Evolutionary conservation across 2,329 filamentous ascomycete genomes (phyloP), one percentile per base, ranked within the genome.

Genomic region (Ophidiomyces ophidiicola): DNA sequence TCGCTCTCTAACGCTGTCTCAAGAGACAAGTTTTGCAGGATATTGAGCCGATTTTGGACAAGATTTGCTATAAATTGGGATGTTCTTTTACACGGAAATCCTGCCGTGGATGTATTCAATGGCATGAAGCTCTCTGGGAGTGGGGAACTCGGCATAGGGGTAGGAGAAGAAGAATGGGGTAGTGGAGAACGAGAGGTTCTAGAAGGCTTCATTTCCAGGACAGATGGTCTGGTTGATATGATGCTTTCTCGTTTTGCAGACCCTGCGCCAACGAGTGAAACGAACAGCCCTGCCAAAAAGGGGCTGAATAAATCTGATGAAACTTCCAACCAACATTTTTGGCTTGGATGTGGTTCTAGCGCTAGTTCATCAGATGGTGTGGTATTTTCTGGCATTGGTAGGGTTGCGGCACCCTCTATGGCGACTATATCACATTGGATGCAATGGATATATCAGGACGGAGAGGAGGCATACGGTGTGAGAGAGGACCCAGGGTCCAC

Each of bases 101-200:
- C 90, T 0, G 78, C 80, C 1, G 74, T 80, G 1, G 79, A 80
- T 46, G 69, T 93, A 4, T 86, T 85, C 52, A 76, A 80, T 7
- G 86, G 83, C 4, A 76, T 94, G 54, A 94, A 93, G 58, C 69
- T 98, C 21, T 84, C 87, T 8, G 83, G 81, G 5, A 86, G 84
- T 23, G 88, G 90, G 12, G 88, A 96, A 61, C 72, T 96, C 18
- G 90, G 90, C 11, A 75, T 94, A 32, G 90, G 90, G 0, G 90
- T 96, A 1, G 90, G 90, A 12, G 90, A 96, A 57, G 90, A 96
- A 63, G 84, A 94, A 40, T 80, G 86, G 57, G 88, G 88, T 3
- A 94, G 88, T 55, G 86, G 86, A 21, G 88, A 96, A 63, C 72
- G 88, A 51, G 88, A 92, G 51, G 88, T 96, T 0, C 67, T 98